Evolutionary conservation across 345 rosid genomes (phyloP).

Genomic region (Rubroshorea leprosula): DNA sequence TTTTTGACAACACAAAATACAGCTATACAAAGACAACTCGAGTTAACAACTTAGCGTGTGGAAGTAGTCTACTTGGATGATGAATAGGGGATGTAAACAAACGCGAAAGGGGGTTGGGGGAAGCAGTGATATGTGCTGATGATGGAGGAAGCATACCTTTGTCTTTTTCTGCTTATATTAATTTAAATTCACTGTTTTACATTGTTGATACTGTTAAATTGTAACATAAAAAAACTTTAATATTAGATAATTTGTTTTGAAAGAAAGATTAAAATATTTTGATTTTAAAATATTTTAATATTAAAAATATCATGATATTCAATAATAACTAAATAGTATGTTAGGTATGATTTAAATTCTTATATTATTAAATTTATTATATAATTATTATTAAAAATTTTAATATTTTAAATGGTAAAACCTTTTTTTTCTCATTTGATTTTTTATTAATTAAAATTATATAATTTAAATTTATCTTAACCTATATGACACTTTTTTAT

Average conservation of each 20-base stretch:
- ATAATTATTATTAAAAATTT: no score
- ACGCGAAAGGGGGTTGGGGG: not conserved
- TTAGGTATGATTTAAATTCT: no score
- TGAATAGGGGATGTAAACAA: constrained; percentile 28
- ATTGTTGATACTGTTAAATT: not conserved
- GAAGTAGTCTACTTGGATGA: constrained; percentile 26
- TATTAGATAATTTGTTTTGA: no score
- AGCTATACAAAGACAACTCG: constrained; percentile 17
- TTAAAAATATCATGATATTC: no score
- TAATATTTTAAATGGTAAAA: no score
- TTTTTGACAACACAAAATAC: constrained; percentile 26
- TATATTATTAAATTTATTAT: no score
- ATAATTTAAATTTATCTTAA: not conserved
- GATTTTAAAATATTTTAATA: no score
- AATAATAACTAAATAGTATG: no score
- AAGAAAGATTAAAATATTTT: no score
- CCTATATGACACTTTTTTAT: no score
- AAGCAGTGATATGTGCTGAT: constrained; percentile 8
- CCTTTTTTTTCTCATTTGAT: not conserved
- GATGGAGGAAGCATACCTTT: constrained; percentile 19
- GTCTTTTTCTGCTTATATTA: constrained; percentile 16
- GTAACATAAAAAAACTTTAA: constrained; percentile 2
- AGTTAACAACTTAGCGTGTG: constrained; percentile 34
- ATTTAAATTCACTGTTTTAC: not conserved
- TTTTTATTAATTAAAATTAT: no score